Evolutionary conservation across 75 land plant genomes (phyloP), one percentile per base, ranked within the genome.

Genomic region (Pseudotsuga menziesii): DNA sequence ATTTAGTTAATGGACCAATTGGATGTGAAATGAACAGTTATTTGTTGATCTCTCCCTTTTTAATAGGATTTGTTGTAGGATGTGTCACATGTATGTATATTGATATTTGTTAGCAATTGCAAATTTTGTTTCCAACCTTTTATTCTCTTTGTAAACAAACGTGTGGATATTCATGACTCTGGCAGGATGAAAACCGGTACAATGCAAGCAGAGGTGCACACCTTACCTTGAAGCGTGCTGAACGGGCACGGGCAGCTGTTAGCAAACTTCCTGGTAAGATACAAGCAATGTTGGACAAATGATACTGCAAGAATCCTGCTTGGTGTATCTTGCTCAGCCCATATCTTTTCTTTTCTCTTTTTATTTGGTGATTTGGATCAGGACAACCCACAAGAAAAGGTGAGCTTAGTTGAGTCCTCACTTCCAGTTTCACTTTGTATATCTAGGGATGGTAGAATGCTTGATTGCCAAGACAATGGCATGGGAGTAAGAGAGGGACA

Each of bases 161-260:
- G 22, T 55, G 16, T 78, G 14, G 56, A 55, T 52, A 44, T 39
- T 58, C 17, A 12, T 54, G 36, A 35, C 77, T 25, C 54, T 52
- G 39, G 8, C 60, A 94, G 97, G 97, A 94, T 87, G 92, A 92
- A 20, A 94, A 94, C 75, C 80, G 97, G 12, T 94, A 94, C 56
- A 90, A 78, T 85, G 91, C 90, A 74, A 90, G 96, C 48, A 85
- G 89, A 86, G 97, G 97, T 66, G 91, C 97, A 52, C 97, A 94
- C 79, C 89, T 94, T 23, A 85, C 86, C 15, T 83, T 94, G 57
- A 94, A 94, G 81, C 94, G 95, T 69, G 97, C 97, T 75, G 97
- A 94, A 76, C 87, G 88, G 77, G 97, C 97, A 70, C 92, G 97
- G 20, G 78, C 85, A 0, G 58, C 85, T 32, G 97, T 92, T 32